Evolutionary conservation across 148 eudicot species (phyloP).

Genomic region (Linanthus parryae): DNA sequence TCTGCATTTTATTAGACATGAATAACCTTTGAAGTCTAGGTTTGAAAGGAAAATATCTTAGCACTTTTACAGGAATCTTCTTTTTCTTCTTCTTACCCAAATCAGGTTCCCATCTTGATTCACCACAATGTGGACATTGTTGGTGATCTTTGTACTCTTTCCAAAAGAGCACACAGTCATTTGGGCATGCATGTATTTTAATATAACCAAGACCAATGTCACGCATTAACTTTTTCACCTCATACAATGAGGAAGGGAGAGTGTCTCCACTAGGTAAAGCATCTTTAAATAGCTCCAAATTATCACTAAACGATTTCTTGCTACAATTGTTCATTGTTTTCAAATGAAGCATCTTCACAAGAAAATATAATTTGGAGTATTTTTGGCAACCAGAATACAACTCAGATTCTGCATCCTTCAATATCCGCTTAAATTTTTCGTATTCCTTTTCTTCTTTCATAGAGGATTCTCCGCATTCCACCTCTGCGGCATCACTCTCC

Average conservation of each 20-base stretch:
- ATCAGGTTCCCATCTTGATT: neutral
- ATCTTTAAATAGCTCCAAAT: neutral
- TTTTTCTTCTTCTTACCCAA: neutral
- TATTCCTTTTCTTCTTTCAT: too few relatives aligned
- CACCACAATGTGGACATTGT: neutral
- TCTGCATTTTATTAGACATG: neutral
- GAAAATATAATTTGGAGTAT: neutral
- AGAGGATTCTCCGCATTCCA: neutral
- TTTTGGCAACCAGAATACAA: constrained; percentile 1
- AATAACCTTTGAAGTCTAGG: constrained; percentile 2
- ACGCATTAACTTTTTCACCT: neutral
- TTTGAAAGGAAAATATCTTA: neutral
- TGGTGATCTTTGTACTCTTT: neutral
- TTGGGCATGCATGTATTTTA: neutral
- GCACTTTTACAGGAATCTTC: neutral
- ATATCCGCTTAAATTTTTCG: too few relatives aligned
- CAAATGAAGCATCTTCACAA: neutral
- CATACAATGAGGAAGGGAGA: neutral
- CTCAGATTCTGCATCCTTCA: neutral
- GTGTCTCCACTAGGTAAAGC: neutral
- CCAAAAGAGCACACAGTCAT: neutral
- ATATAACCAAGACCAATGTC: neutral
- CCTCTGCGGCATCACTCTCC: neutral
- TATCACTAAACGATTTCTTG: neutral
- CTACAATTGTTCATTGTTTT: neutral